A percentile compares a stretch with the other conserved stretches of the same genome.
phyloP scores from a whole-genome alignment of 306 rosid genomes.

The Begonia peltatifolia region DNA sequence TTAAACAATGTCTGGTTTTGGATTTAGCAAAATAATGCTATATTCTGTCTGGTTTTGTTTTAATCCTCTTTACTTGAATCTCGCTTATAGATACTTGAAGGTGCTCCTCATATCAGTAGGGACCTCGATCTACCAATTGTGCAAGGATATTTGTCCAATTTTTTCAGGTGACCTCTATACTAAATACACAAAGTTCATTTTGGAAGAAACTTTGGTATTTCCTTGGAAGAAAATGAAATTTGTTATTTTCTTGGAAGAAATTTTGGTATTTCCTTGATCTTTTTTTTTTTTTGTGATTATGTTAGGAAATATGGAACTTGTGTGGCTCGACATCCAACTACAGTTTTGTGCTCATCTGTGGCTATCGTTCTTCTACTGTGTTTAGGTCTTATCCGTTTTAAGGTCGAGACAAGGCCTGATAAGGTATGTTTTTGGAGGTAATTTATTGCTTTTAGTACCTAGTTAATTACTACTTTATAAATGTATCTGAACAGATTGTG shows the following conservation, averaged over 20 bases:
- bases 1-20: no score
- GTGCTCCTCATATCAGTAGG: constrained; percentile 34
- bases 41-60: no score
- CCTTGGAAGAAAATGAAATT: no score
- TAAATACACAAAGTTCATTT: constrained; percentile 11
- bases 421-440: constrained; percentile 33
- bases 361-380: constrained; percentile 68
- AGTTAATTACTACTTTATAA: no score
- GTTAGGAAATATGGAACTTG: constrained; percentile 75
- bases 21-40: no score
- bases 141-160: constrained; percentile 76
- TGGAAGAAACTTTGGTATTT: neutral
- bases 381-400: constrained; percentile 74
- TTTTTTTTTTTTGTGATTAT: neutral
- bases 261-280: neutral
- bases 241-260: no score
- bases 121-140: constrained; percentile 67
- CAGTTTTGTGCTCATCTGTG: constrained; percentile 58
- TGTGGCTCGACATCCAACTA: constrained; percentile 75
- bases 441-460: no score
- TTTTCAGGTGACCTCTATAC: constrained; percentile 43
- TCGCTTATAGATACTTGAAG: constrained; percentile 50
- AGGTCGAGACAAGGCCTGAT: constrained; percentile 93
- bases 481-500: no score
- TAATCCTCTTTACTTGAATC: no score